phyloP scores from a whole-genome alignment of 2,329 filamentous ascomycete species.

The Neonectria punicea region DNA sequence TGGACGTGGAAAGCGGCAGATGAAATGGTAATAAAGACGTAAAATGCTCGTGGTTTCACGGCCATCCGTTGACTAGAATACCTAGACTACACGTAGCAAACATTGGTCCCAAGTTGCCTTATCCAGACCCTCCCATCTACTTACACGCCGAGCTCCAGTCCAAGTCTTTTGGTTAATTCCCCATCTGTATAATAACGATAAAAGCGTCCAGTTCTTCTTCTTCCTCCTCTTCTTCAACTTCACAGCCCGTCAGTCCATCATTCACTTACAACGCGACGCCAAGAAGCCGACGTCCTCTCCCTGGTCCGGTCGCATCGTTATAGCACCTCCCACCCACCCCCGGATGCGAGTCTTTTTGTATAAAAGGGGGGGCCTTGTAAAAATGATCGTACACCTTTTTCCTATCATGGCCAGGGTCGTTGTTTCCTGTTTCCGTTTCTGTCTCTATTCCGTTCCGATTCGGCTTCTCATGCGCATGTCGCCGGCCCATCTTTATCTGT shows the following conservation, averaged over 20 bases:
- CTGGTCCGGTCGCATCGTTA: conserved; percentile 18
- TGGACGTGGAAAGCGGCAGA: neutral
- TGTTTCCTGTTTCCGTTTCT: neutral
- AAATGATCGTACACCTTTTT: conserved; percentile 22
- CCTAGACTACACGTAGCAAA: neutral
- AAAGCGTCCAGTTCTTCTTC: neutral
- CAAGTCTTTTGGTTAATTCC: conserved; percentile 1
- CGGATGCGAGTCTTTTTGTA: neutral
- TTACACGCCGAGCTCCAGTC: conserved; percentile 19
- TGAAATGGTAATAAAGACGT: neutral
- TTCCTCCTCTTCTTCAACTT: neutral
- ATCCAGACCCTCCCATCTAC: conserved; percentile 3
- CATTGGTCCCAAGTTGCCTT: neutral
- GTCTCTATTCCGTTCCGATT: neutral
- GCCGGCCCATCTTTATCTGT: conserved; percentile 42
- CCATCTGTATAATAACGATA: neutral
- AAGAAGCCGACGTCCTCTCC: neutral
- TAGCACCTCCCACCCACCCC: conserved; percentile 6
- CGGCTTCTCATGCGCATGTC: conserved; percentile 35
- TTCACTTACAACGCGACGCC: conserved; percentile 3
- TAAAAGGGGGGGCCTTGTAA: conserved; percentile 20
- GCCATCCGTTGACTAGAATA: neutral
- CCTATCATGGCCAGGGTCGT: neutral
- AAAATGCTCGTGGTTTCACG: neutral
- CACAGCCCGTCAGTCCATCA: neutral